These are phyloP conservation scores for Corymbia maculata DNA, from an alignment of 345 rosid genomes.

Conservation along the genomic window DNA sequence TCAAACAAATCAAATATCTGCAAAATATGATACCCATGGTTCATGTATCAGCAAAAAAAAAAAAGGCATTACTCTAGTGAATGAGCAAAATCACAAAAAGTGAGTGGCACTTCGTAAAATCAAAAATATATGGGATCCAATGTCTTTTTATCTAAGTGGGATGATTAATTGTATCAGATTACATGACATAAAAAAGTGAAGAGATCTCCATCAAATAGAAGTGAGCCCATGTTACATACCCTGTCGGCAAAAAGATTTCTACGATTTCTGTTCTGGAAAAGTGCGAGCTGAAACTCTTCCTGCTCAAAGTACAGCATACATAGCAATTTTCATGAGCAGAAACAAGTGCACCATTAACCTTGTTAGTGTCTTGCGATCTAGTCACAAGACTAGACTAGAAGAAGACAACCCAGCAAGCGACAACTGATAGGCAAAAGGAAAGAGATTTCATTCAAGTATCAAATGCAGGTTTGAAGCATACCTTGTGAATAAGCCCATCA, in stretches of 20 bases:
- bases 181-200: neutral
- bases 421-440: neutral
- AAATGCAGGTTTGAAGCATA: neutral
- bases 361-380: neutral
- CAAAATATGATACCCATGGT: neutral
- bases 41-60: neutral
- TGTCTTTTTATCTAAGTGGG: neutral
- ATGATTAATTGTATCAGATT: neutral
- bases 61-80: neutral
- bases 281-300: constrained; percentile 95
- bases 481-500: constrained; percentile 93
- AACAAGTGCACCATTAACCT: neutral
- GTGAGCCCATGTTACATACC: constrained; percentile 17
- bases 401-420: neutral
- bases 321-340: neutral
- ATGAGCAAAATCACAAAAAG: neutral
- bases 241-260: constrained; percentile 85
- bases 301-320: constrained; percentile 10
- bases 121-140: neutral
- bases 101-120: neutral
- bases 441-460: neutral
- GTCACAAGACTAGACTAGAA: neutral
- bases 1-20: constrained; percentile 61
- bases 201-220: neutral
- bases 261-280: constrained; percentile 61